Evolutionary conservation across 495 filamentous ascomycete species (phyloP).

Genomic region (Penicillium soppii): DNA sequence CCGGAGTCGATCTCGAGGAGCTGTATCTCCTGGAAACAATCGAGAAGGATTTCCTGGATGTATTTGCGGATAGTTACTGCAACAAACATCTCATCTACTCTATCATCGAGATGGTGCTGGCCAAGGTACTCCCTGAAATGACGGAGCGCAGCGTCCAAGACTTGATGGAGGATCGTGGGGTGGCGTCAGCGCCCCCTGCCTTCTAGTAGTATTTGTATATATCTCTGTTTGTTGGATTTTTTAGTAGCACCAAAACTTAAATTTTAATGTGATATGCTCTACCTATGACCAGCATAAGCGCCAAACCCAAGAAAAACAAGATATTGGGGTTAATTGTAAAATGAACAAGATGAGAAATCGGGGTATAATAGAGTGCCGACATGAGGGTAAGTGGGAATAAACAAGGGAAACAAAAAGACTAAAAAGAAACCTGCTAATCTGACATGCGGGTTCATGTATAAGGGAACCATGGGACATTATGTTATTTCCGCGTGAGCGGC

Average conservation of each 20-base stretch:
- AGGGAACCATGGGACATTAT: conserved; percentile 20
- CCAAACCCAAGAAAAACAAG: conserved; percentile 4
- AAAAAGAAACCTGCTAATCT: too few relatives aligned
- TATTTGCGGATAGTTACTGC: conserved; percentile 77
- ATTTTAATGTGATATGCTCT: conserved; percentile 15
- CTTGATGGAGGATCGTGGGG: conserved; percentile 69
- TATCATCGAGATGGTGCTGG: conserved; percentile 73
- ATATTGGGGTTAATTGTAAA: conserved; percentile 13
- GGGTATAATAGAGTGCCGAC: conserved; percentile 20
- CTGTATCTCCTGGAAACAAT: conserved; percentile 42
- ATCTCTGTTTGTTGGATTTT: neutral
- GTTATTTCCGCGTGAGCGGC: conserved; percentile 38
- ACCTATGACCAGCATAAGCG: conserved; percentile 6
- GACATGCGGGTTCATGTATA: conserved; percentile 18
- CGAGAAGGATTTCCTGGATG: conserved; percentile 58
- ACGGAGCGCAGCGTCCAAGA: conserved; percentile 68
- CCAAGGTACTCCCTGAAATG: conserved; percentile 80
- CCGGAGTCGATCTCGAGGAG: conserved; percentile 32
- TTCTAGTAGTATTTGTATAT: conserved; percentile 8
- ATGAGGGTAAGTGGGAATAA: conserved; percentile 4
- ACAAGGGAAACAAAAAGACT: conserved; percentile 10
- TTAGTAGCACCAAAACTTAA: neutral
- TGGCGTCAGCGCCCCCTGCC: conserved; percentile 20
- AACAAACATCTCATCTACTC: conserved; percentile 87
- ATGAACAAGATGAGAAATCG: conserved; percentile 15